Evolutionary conservation across 1,284 basidiomycete species (phyloP), one percentile per base, ranked within the genome.

Genomic region (Salmacisia buchloeana): DNA sequence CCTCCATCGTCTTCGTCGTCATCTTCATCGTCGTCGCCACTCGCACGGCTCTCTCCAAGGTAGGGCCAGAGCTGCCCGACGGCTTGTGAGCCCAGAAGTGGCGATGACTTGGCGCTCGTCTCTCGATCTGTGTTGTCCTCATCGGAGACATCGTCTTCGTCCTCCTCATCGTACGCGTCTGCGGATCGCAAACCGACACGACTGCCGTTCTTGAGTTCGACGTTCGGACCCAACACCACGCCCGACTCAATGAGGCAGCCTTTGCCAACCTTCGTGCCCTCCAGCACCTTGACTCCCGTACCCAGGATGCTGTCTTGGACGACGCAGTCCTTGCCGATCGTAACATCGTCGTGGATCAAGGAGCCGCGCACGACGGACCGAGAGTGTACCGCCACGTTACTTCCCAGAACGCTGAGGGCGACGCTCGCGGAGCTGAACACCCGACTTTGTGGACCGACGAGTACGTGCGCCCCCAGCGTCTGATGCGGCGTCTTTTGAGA

Each of bases 391-490:
- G 81, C 81, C 74, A 91, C 92, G 59, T 85, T 82, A 54, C 84
- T 83, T 25, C 92, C 92, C 60, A 96, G 85, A 36, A 92, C 88
- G 6, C 90, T 91, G 3, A 86, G 82, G 4, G 81, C 81, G 54
- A 94, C 82, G 61, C 85, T 83, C 1, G 86, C 86, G 66, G 86
- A 84, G 57, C 88, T 87, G 49, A 83, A 71, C 7, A 76, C 58
- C 36, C 63, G 63, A 25, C 69, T 66, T 9, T 62, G 43, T 13
- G 63, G 59, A 25, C 73, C 74, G 34, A 77, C 45, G 9, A 77
- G 63, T 10, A 70, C 36, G 18, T 36, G 9, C 10, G 36, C 21
- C 12, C 59, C 59, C 15, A 60, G 34, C 0, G 59, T 60, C 27
- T 54, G 49, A 10, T 54, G 49, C 10, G 25, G 29, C 21, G 31